phyloP scores from a whole-genome alignment of 2,329 filamentous ascomycete genomes.

The Thielaviopsis euricoi region DNA sequence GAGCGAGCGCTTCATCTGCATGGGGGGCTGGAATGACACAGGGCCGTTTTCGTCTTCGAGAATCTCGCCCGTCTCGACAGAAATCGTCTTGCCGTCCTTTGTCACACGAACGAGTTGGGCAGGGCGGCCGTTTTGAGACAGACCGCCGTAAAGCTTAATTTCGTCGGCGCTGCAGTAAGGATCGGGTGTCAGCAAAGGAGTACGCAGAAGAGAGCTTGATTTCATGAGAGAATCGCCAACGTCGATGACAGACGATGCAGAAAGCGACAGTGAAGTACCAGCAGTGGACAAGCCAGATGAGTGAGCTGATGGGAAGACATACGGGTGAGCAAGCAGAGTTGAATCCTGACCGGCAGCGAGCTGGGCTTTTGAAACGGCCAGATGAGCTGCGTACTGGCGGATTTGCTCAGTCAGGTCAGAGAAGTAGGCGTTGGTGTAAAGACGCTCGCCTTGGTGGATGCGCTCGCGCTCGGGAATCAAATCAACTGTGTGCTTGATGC shows the following conservation, averaged over 20 bases:
- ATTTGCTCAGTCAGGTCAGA: constrained; percentile 93
- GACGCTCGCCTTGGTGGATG: constrained; percentile 66
- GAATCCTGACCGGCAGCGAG: constrained; percentile 41
- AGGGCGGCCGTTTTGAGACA: constrained; percentile 65
- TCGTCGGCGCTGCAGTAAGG: constrained; percentile 36
- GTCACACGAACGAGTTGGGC: constrained; percentile 71
- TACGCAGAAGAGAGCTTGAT: constrained; percentile 7
- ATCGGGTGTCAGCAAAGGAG: constrained; percentile 16
- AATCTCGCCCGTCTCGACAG: constrained; percentile 52
- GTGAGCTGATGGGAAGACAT: constrained; percentile 16
- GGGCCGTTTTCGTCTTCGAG: constrained; percentile 32
- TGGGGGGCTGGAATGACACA: constrained; percentile 24
- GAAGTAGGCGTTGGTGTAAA: constrained; percentile 93
- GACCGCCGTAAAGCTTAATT: constrained; percentile 65
- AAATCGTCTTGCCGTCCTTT: constrained; percentile 65
- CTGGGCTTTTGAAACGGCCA: constrained; percentile 47
- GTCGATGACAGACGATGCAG: background rate
- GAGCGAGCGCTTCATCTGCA: constrained; percentile 47
- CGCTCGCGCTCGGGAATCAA: constrained; percentile 76
- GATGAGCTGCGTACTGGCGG: constrained; percentile 70
- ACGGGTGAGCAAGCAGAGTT: constrained; percentile 33
- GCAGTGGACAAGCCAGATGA: constrained; percentile 16
- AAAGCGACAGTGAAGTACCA: background rate
- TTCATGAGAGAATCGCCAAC: background rate
- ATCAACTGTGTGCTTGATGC: constrained; percentile 77